phyloP scores from a whole-genome alignment of 495 filamentous ascomycete species.

The Tuber calosporum region DNA sequence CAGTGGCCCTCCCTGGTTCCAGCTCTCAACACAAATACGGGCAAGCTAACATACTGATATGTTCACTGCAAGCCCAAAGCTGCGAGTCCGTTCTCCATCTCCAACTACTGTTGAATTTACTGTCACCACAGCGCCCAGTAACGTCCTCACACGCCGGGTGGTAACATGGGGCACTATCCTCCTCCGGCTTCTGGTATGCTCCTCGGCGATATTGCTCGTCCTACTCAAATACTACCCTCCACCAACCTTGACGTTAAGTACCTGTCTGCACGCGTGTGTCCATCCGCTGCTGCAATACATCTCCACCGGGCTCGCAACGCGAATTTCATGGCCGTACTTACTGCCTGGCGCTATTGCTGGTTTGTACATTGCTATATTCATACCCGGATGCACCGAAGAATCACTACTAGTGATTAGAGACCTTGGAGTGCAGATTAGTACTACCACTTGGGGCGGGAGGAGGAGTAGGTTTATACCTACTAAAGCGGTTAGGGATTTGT shows the following conservation, averaged over 20 bases:
- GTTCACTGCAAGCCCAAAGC: constrained; percentile 47
- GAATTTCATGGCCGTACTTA: constrained; percentile 18
- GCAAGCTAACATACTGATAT: background rate
- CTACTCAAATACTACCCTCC: constrained; percentile 30
- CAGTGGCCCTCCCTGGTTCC: background rate
- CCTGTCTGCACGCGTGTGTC: constrained; percentile 34
- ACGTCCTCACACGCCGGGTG: constrained; percentile 20
- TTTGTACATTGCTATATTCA: constrained; percentile 43
- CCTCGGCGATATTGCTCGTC: constrained; percentile 43
- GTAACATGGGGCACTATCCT: constrained; percentile 45
- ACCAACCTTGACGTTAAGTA: constrained; percentile 18
- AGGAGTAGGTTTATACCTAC: constrained; percentile 89
- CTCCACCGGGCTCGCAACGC: constrained; percentile 7
- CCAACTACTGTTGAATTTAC: constrained; percentile 81
- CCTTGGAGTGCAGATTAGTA: constrained; percentile 83
- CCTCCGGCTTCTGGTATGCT: constrained; percentile 45
- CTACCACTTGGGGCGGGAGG: constrained; percentile 44
- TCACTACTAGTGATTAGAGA: constrained; percentile 80
- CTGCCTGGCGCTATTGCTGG: constrained; percentile 17
- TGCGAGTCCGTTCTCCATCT: constrained; percentile 66
- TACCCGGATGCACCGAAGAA: constrained; percentile 58
- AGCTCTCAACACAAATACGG: background rate
- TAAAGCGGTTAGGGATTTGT: constrained; percentile 77
- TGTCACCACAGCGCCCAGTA: constrained; percentile 56
- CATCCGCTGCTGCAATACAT: constrained; percentile 26